Percentiles rank a stretch among this genome's conserved stretches.
Evolutionary conservation across 345 rosid species (phyloP).

Genomic region (Microcos paniculata): DNA sequence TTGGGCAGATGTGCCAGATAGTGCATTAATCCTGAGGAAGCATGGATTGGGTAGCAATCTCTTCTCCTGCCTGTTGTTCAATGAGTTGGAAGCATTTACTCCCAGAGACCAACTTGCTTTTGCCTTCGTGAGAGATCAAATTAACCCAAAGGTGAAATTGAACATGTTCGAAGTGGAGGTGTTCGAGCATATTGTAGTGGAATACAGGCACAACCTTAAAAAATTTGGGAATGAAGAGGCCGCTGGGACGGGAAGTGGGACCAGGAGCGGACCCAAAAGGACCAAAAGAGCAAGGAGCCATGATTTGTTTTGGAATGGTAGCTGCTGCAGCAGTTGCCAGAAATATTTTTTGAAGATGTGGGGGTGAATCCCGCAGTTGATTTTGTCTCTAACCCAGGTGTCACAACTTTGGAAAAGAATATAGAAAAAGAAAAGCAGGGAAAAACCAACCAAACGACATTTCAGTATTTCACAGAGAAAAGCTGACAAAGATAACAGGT

Average conservation of each 20-base stretch:
- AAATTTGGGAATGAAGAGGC: constrained; percentile 21
- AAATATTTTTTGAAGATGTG: constrained; percentile 59
- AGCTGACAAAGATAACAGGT: background rate
- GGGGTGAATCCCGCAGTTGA: constrained; percentile 55
- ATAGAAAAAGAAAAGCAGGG: background rate
- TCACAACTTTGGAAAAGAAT: background rate
- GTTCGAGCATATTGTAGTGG: constrained; percentile 64
- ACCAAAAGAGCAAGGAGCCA: constrained; percentile 23
- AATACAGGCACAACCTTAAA: constrained; percentile 68
- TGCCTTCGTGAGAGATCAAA: constrained; percentile 65
- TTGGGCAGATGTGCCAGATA: constrained; percentile 77
- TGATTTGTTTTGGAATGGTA: constrained; percentile 34
- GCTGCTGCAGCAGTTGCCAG: constrained; percentile 61
- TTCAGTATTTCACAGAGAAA: constrained; percentile 6
- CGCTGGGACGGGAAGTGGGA: background rate
- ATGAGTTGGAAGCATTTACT: constrained; percentile 80
- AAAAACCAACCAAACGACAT: background rate
- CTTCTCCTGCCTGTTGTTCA: constrained; percentile 84
- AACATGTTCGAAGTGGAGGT: constrained; percentile 86
- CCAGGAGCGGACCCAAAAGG: constrained; percentile 1
- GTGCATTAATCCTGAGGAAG: constrained; percentile 64
- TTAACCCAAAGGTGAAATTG: constrained; percentile 54
- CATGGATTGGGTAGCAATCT: constrained; percentile 61
- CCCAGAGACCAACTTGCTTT: constrained; percentile 83
- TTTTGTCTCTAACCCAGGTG: background rate